phyloP scores from a whole-genome alignment of 73 alveolate species.

The Stentor roeselii region DNA sequence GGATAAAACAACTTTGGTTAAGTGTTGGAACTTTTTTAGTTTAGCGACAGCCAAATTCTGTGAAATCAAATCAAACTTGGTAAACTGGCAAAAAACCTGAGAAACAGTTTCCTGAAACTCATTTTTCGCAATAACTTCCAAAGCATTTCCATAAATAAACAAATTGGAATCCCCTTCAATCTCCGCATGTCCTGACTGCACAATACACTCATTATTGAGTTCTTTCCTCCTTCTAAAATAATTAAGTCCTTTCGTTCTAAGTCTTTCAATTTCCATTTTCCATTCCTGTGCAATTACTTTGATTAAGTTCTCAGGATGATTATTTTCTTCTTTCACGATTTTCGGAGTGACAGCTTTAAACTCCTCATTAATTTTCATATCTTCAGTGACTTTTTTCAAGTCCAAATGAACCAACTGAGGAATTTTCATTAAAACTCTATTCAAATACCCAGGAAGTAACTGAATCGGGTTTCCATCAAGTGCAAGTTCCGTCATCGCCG shows the following conservation, averaged over 20 bases:
- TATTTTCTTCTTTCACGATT: conserved; percentile 40
- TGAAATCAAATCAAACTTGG: conserved; percentile 76
- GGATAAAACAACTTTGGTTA: conserved; percentile 67
- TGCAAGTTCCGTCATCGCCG: conserved; percentile 67
- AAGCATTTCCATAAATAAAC: conserved; percentile 86
- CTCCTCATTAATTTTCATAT: conserved; percentile 33
- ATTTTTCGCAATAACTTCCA: conserved; percentile 80
- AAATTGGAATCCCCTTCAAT: conserved; percentile 81
- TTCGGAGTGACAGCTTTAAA: background rate
- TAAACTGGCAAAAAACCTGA: conserved; percentile 74
- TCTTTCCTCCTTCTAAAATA: conserved; percentile 69
- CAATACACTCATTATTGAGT: conserved; percentile 49
- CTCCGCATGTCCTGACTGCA: conserved; percentile 92
- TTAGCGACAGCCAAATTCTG: conserved; percentile 69
- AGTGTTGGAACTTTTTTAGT: conserved; percentile 70
- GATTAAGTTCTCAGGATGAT: conserved; percentile 67
- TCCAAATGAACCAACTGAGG: conserved; percentile 51
- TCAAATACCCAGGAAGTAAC: conserved; percentile 54
- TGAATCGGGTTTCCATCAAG: conserved; percentile 84
- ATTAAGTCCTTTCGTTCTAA: conserved; percentile 65
- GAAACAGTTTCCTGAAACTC: conserved; percentile 77
- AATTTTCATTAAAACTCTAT: conserved; percentile 42
- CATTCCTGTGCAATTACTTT: conserved; percentile 74
- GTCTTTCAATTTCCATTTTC: conserved; percentile 70
- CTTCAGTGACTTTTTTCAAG: conserved; percentile 48